A percentile compares a stretch with the other conserved stretches of the same genome.
phyloP scores from a whole-genome alignment of 2,329 filamentous ascomycete species.

The Fusarium anthophilum region DNA sequence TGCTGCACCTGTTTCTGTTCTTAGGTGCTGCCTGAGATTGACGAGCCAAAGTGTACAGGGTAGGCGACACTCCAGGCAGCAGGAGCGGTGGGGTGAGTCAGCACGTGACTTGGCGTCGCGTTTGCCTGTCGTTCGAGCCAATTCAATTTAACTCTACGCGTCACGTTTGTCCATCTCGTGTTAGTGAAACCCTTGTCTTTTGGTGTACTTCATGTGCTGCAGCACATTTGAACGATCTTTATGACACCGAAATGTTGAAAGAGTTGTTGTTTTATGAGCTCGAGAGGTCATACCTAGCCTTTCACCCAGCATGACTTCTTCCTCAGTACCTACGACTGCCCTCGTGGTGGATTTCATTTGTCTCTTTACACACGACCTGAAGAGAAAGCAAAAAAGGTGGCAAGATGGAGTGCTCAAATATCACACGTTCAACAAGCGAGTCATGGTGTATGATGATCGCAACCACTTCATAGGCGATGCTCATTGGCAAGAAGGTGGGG shows the following conservation, averaged over 20 bases:
- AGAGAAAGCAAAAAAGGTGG: slow-evolving; percentile 90
- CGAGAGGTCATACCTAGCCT: background rate
- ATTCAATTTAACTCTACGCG: slow-evolving; percentile 9
- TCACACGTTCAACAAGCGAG: slow-evolving; percentile 88
- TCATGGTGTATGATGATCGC: slow-evolving; percentile 89
- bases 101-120: slow-evolving; percentile 37
- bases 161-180: background rate
- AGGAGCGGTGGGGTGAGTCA: background rate
- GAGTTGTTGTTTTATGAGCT: background rate
- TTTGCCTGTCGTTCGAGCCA: background rate
- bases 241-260: slow-evolving; percentile 8
- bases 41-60: background rate
- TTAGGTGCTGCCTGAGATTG: background rate
- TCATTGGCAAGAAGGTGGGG: slow-evolving; percentile 76
- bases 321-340: slow-evolving; percentile 59
- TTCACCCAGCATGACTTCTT: slow-evolving; percentile 27
- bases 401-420: slow-evolving; percentile 90
- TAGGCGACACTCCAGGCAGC: slow-evolving; percentile 11
- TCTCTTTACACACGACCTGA: slow-evolving; percentile 86
- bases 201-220: background rate
- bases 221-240: background rate
- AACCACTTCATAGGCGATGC: slow-evolving; percentile 85
- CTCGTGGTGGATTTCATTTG: slow-evolving; percentile 84
- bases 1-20: background rate
- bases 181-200: background rate